Evolutionary conservation across 2,329 filamentous ascomycete species (phyloP).

Genomic region (Atkinsonella hypoxylon): DNA sequence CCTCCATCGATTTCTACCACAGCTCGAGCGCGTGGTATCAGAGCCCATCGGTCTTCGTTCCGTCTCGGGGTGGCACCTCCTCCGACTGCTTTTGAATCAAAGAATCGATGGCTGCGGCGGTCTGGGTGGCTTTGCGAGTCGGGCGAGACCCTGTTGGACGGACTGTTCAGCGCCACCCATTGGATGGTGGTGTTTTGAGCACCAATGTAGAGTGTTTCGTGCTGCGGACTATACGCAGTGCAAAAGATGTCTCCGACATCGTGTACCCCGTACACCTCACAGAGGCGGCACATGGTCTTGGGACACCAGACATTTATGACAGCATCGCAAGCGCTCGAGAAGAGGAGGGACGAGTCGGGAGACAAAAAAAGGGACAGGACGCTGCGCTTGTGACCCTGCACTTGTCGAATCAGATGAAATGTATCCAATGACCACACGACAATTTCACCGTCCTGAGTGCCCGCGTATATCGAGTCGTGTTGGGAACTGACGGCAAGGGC

Average conservation of each 20-base stretch:
- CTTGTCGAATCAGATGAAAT: slow-evolving; percentile 64
- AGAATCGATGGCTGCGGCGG: slow-evolving; percentile 74
- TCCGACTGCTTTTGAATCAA: slow-evolving; percentile 79
- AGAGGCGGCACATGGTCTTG: slow-evolving; percentile 59
- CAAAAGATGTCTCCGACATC: slow-evolving; percentile 95
- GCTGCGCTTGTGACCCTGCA: slow-evolving; percentile 85
- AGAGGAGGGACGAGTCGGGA: slow-evolving; percentile 60
- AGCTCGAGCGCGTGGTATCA: slow-evolving; percentile 40
- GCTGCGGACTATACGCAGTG: slow-evolving; percentile 70
- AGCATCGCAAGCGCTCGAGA: slow-evolving; percentile 88
- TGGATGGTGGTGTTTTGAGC: slow-evolving; percentile 92
- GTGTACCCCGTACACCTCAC: slow-evolving; percentile 85
- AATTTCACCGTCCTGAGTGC: slow-evolving; percentile 88
- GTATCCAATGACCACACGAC: slow-evolving; percentile 82
- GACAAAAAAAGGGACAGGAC: slow-evolving; percentile 78
- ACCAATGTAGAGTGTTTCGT: slow-evolving; percentile 79
- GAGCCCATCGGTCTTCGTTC: slow-evolving; percentile 43
- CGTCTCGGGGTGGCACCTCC: slow-evolving; percentile 67
- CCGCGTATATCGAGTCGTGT: slow-evolving; percentile 74
- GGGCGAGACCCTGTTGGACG: slow-evolving; percentile 44
- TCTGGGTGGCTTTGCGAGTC: slow-evolving; percentile 61
- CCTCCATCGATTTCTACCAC: slow-evolving; percentile 71
- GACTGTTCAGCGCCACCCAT: slow-evolving; percentile 70
- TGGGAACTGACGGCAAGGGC: slow-evolving; percentile 69
- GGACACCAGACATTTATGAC: slow-evolving; percentile 93